These are phyloP conservation scores for Rhazya stricta DNA, from an alignment of 257 asterid species.

Conservation along the genomic window DNA sequence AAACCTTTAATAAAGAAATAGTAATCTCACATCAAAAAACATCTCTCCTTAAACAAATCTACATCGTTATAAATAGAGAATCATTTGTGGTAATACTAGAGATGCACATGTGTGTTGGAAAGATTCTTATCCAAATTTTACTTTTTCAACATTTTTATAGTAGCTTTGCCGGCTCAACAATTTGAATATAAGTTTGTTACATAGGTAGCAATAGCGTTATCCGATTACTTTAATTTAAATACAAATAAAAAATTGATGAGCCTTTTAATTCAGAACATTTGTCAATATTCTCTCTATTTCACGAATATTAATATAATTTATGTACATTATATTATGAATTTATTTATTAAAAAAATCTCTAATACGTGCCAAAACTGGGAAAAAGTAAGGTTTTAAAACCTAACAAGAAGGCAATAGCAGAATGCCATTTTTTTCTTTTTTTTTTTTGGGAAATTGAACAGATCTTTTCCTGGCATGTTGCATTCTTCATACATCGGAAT, in stretches of 20 bases:
- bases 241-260: too few species aligned
- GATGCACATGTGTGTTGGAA: not conserved
- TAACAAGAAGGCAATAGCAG: too few species aligned
- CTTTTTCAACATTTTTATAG: not conserved
- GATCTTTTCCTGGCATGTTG: too few species aligned
- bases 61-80: not conserved
- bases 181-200: not conserved
- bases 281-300: too few species aligned
- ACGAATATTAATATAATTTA: too few species aligned
- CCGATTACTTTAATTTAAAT: not conserved
- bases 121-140: not conserved
- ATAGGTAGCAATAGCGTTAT: not conserved
- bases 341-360: too few species aligned
- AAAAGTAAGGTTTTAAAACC: too few species aligned
- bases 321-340: too few species aligned
- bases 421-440: too few species aligned
- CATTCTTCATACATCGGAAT: not conserved
- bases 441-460: too few species aligned
- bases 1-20: not conserved
- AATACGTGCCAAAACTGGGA: too few species aligned
- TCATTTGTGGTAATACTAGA: constrained; percentile 1
- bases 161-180: not conserved
- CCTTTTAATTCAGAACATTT: too few species aligned
- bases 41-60: not conserved
- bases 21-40: not conserved